Conservation (phyloP, 495 filamentous ascomycete genomes). For the Pyronema omphalodes region DNA sequence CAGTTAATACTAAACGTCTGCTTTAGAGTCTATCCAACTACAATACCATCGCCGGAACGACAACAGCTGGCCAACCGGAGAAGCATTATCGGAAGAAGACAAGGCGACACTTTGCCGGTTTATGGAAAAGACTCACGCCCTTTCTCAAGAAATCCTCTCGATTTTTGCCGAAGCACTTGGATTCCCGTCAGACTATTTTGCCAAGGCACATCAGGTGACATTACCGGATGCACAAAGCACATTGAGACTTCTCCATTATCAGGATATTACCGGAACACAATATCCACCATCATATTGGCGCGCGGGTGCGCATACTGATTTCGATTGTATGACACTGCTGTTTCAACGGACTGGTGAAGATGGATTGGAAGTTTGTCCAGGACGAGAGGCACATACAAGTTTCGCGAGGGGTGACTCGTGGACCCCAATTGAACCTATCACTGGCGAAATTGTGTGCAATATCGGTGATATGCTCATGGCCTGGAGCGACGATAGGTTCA, state of each 20-base stretch:
- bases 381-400: slow-evolving; percentile 39
- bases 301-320: slow-evolving; percentile 47
- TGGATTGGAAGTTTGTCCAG: slow-evolving; percentile 48
- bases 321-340: slow-evolving; percentile 44
- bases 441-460: slow-evolving; percentile 46
- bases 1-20: no score
- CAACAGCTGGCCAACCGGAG: slow-evolving; percentile 34
- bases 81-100: slow-evolving; percentile 29
- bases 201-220: slow-evolving; percentile 34
- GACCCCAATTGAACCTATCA: slow-evolving; percentile 40
- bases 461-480: slow-evolving; percentile 52
- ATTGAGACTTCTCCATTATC: slow-evolving; percentile 42
- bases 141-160: slow-evolving; percentile 39
- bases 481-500: slow-evolving; percentile 52
- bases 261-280: slow-evolving; percentile 28
- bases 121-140: slow-evolving; percentile 34
- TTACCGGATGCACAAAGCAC: slow-evolving; percentile 36
- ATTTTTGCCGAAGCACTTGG: slow-evolving; percentile 42
- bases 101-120: slow-evolving; percentile 29
- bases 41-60: slow-evolving; percentile 35
- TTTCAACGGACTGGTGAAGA: slow-evolving; percentile 45
- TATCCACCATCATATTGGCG: slow-evolving; percentile 36
- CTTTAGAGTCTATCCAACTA: slow-evolving; percentile 37
- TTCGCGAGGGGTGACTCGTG: slow-evolving; percentile 42
- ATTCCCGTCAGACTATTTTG: slow-evolving; percentile 39